Percentiles rank a stretch among this genome's conserved stretches.
phyloP scores from a whole-genome alignment of 2,329 filamentous ascomycete genomes.

The Cylindrodendrum hubeiense region DNA sequence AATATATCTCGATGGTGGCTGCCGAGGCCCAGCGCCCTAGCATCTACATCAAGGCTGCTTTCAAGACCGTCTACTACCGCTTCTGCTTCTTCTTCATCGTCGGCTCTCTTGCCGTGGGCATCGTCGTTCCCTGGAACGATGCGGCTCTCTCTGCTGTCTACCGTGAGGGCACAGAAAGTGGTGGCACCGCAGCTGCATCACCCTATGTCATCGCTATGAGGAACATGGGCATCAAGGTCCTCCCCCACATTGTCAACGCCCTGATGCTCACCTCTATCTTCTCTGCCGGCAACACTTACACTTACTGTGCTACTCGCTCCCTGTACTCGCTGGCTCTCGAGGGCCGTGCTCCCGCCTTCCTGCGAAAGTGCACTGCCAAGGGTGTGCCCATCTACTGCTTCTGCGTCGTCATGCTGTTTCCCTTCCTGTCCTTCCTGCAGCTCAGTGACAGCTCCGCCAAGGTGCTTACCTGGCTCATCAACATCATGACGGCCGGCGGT shows the following conservation, averaged over 20 bases:
- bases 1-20: conserved; percentile 77
- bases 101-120: conserved; percentile 74
- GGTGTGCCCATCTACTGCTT: conserved; percentile 74
- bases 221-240: conserved; percentile 63
- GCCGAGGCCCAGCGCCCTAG: conserved; percentile 76
- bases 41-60: conserved; percentile 74
- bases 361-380: conserved; percentile 69
- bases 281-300: conserved; percentile 64
- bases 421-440: conserved; percentile 65
- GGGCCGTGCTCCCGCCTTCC: conserved; percentile 62
- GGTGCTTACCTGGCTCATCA: conserved; percentile 67
- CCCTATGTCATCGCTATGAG: conserved; percentile 74
- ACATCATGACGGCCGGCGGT: conserved; percentile 67
- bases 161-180: conserved; percentile 49
- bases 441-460: conserved; percentile 60
- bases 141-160: conserved; percentile 64
- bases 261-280: conserved; percentile 58
- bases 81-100: conserved; percentile 79
- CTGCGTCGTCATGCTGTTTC: conserved; percentile 64
- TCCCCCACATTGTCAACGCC: conserved; percentile 71
- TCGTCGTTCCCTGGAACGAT: conserved; percentile 76
- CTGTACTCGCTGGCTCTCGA: conserved; percentile 64
- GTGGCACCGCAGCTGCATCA: conserved; percentile 65
- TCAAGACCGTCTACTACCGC: conserved; percentile 80
- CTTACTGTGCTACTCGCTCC: conserved; percentile 63